Evolutionary conservation across 208 protist species (phyloP).

Genomic region (Porcisia deanei): DNA sequence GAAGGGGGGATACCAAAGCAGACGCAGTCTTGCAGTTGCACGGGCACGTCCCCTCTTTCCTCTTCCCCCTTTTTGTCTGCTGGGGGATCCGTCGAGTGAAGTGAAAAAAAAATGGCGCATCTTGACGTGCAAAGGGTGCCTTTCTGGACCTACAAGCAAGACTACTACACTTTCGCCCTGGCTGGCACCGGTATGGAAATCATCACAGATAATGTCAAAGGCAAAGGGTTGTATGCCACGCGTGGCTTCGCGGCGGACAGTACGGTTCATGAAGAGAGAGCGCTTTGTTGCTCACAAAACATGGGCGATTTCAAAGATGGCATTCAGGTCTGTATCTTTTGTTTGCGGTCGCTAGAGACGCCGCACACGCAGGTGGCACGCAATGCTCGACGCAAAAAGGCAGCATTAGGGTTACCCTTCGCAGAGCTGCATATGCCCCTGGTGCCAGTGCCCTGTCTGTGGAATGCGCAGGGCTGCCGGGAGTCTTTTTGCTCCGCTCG

Average conservation of each 20-base stretch:
- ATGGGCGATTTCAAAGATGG: conserved; percentile 50
- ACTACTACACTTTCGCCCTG: conserved; percentile 41
- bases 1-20: not conserved
- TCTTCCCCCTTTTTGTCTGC: not conserved
- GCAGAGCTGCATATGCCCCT: conserved; percentile 23
- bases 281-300: conserved; percentile 76
- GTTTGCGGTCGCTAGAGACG: conserved; percentile 65
- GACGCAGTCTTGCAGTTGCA: not conserved
- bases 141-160: conserved; percentile 50
- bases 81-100: no score
- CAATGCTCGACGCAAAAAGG: conserved; percentile 33
- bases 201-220: conserved; percentile 55
- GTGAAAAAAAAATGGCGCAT: not conserved
- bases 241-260: conserved; percentile 35
- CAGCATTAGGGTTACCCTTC: conserved; percentile 38
- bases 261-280: conserved; percentile 65
- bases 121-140: conserved; percentile 20
- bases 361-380: conserved; percentile 42
- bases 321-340: conserved; percentile 55
- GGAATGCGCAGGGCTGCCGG: conserved; percentile 41
- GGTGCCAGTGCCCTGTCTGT: conserved; percentile 37
- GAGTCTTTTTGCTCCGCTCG: conserved; percentile 58
- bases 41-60: not conserved
- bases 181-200: conserved; percentile 44
- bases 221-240: conserved; percentile 61